Base-by-base conservation (phyloP, 176 grass and related monocot genomes). In the Hyparrhenia diplandra region DNA sequence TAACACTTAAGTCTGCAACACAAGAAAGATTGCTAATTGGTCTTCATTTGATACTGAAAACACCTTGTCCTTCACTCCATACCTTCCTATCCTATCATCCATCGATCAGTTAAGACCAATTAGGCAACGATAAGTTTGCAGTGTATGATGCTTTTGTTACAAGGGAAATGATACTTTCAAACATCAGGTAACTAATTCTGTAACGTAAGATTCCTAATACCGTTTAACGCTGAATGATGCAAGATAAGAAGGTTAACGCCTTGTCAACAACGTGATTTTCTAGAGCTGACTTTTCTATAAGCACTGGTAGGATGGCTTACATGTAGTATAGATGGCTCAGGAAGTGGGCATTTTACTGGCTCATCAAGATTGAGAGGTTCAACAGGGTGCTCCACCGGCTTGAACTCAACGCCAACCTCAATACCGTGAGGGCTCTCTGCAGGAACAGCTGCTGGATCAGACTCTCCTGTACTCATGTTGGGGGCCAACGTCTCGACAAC, bases 251-350 rank as follows among this genome's bases (percentile, higher is more conserved):
- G 43, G 4, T 76, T 71, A 20, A 32, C 57, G 11, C 30, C 64
- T 73, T 45, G 13, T 75, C 43, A 35, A 35, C 7, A 32, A 69
- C 37, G 3, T 40, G 59, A 34, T 58, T 43, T 36, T 55, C 37
- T n/a, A 17, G 13, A 34, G 52, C n/a, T 27, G 52, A 76, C 27
- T 73, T 79, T 16, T 14, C 82, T 21, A 55, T 20, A 77, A 59
- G 34, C 13, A 79, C 34, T 2, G 3, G 47, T 0, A 11, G 6
- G 67, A 77, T 51, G 31, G 78, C 92, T 91, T 87, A 95, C 96
- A 91, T 98, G 90, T 21, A 98, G 78, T 88, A 95, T 93, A 67
- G 96, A 99, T 66, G 92, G 92, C 78, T 99, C 92, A 80, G 92
- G 92, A 64, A 93, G 74, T 2, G 96, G 96, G 80, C 96, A 99